Percentiles rank a stretch among this genome's conserved stretches.
Evolutionary conservation across 108 stramenopile genomes (phyloP).

Genomic region (Schizochytrium sp.): DNA sequence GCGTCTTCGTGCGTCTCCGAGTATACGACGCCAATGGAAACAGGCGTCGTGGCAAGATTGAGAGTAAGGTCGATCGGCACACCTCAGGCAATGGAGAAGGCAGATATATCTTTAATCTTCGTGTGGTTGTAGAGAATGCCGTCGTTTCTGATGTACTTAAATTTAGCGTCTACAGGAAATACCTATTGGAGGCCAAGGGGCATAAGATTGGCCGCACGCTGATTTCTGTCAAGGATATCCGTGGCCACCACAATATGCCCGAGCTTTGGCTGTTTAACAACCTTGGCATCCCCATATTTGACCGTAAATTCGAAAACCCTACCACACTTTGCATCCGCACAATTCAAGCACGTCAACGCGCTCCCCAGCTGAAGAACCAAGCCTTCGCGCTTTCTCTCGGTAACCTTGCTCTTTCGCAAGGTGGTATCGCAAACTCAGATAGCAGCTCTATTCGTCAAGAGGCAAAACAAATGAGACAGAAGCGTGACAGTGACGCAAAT

Average conservation of each 20-base stretch:
- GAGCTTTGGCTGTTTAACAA: slow-evolving; percentile 38
- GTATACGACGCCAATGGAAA: slow-evolving; percentile 48
- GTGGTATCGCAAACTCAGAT: background rate
- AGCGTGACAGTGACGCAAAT: background rate
- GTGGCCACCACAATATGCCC: background rate
- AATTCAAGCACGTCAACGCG: background rate
- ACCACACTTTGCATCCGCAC: slow-evolving; percentile 21
- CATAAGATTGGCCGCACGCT: slow-evolving; percentile 43
- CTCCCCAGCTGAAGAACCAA: background rate
- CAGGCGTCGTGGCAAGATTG: background rate
- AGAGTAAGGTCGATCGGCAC: background rate
- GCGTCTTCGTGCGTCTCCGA: slow-evolving; percentile 32
- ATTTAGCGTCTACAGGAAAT: background rate
- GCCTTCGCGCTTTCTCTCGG: slow-evolving; percentile 13
- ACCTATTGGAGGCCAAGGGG: slow-evolving; percentile 28
- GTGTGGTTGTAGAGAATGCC: background rate
- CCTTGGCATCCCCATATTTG: background rate
- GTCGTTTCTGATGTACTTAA: background rate
- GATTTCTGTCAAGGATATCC: slow-evolving; percentile 18
- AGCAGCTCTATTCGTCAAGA: background rate
- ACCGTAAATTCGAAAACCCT: slow-evolving; percentile 2
- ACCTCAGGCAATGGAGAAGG: background rate
- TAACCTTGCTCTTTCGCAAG: background rate
- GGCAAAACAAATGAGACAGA: background rate
- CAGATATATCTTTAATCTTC: background rate